These are phyloP conservation scores for Hypoxylon sp. DNA, from an alignment of 2,329 filamentous ascomycete species.

Conservation along the genomic window DNA sequence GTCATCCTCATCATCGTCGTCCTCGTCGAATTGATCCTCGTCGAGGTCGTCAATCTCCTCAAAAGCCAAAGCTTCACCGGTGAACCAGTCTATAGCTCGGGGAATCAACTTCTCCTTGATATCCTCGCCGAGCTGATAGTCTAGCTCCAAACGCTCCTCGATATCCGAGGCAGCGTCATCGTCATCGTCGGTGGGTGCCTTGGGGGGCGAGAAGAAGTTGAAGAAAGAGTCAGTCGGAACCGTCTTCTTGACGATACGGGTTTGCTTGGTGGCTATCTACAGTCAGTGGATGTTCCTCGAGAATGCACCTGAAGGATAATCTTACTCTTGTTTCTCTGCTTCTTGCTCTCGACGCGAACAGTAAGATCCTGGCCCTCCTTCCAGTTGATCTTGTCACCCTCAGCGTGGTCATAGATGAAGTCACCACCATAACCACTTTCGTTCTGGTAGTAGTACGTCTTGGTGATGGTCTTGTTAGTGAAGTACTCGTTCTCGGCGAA, in stretches of 20 bases:
- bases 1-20: constrained; percentile 90
- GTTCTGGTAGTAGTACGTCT: constrained; percentile 99
- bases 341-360: constrained; percentile 96
- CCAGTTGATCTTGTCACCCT: constrained; percentile 98
- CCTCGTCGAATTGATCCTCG: constrained; percentile 86
- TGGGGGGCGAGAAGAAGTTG: constrained; percentile 98
- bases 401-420: constrained; percentile 99
- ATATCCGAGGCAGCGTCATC: constrained; percentile 88
- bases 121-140: constrained; percentile 98
- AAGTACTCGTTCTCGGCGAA: constrained; percentile 97
- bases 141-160: constrained; percentile 96
- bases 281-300: constrained; percentile 25
- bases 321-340: constrained; percentile 99
- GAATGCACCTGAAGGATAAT: neutral
- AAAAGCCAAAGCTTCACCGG: constrained; percentile 95
- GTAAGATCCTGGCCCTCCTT: constrained; percentile 93
- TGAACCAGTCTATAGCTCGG: constrained; percentile 99
- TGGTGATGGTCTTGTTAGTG: constrained; percentile 95
- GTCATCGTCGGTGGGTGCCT: constrained; percentile 79
- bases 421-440: constrained; percentile 98
- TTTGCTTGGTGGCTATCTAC: constrained; percentile 92
- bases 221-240: constrained; percentile 98
- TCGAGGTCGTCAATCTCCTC: constrained; percentile 91
- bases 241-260: constrained; percentile 98
- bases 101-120: constrained; percentile 99